A percentile compares a stretch with the other conserved stretches of the same genome.
These are phyloP conservation scores for Oehlia diaphana DNA, from an alignment of 192 early-diverging fungal genomes.

Conservation along the genomic window DNA sequence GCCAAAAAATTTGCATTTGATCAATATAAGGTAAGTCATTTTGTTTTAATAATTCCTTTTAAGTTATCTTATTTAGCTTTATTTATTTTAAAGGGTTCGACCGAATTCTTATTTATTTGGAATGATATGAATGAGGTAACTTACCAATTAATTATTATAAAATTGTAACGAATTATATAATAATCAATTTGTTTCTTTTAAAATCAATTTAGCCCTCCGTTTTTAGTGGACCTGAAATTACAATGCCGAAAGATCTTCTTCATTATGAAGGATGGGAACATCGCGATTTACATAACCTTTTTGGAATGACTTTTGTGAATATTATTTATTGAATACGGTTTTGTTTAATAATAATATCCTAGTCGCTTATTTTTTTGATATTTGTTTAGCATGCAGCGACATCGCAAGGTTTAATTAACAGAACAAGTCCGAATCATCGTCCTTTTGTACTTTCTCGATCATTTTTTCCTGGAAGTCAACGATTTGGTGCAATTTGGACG, in stretches of 20 bases:
- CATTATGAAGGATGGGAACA: constrained; percentile 91
- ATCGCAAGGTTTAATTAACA: constrained; percentile 72
- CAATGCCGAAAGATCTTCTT: constrained; percentile 90
- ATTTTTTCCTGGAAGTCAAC: constrained; percentile 95
- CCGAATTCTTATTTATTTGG: constrained; percentile 85
- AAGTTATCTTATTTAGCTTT: neutral
- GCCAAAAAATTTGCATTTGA: constrained; percentile 71
- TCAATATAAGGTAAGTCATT: constrained; percentile 54
- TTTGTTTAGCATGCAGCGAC: constrained; percentile 76
- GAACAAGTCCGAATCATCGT: constrained; percentile 57
- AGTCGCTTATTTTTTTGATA: neutral
- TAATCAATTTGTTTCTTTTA: constrained; percentile 23
- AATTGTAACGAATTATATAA: neutral
- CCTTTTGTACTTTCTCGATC: constrained; percentile 96
- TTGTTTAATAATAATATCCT: neutral
- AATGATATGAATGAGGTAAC: constrained; percentile 97
- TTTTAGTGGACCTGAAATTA: constrained; percentile 97
- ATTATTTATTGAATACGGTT: neutral
- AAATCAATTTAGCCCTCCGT: constrained; percentile 66
- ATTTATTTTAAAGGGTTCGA: constrained; percentile 55
- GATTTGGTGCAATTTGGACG: constrained; percentile 97
- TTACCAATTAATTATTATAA: neutral
- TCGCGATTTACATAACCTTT: constrained; percentile 93
- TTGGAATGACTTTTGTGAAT: constrained; percentile 78
- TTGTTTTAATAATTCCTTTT: neutral